Conservation (phyloP, 2,329 filamentous ascomycete species). For the Kalmusia sp. region DNA sequence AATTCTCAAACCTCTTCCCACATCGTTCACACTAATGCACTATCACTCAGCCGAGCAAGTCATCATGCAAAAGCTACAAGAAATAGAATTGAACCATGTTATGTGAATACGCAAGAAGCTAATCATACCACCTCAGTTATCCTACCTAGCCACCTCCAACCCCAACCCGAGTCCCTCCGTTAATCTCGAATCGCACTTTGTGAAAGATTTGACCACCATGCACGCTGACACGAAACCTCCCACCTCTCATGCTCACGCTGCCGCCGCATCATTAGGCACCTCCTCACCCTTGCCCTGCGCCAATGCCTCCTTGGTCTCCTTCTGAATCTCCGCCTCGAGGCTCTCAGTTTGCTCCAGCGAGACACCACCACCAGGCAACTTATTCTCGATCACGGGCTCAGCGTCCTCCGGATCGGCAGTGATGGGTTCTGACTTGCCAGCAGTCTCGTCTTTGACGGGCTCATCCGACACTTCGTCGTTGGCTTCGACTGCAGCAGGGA, state of each 20-base stretch:
- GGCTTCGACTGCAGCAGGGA: neutral
- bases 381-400: conserved; percentile 8
- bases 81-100: too few species aligned
- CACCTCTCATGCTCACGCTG: neutral
- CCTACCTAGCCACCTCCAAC: neutral
- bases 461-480: conserved; percentile 3
- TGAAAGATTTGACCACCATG: too few species aligned
- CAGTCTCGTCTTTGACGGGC: conserved; percentile 9
- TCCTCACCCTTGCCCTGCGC: conserved; percentile 6
- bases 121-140: neutral
- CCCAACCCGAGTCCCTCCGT: too few species aligned
- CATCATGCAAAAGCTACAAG: too few species aligned
- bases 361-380: conserved; percentile 9
- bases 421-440: conserved; percentile 9
- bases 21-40: too few species aligned
- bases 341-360: neutral
- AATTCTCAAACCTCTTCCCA: too few species aligned
- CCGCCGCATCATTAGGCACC: neutral
- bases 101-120: too few species aligned
- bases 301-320: conserved; percentile 14
- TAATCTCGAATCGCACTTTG: neutral
- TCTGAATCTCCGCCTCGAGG: conserved; percentile 8
- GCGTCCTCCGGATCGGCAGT: conserved; percentile 6
- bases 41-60: too few species aligned
- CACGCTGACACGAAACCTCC: neutral